Conservation (phyloP, 768 basidiomycete genomes). For the Calvatia gigantea region DNA sequence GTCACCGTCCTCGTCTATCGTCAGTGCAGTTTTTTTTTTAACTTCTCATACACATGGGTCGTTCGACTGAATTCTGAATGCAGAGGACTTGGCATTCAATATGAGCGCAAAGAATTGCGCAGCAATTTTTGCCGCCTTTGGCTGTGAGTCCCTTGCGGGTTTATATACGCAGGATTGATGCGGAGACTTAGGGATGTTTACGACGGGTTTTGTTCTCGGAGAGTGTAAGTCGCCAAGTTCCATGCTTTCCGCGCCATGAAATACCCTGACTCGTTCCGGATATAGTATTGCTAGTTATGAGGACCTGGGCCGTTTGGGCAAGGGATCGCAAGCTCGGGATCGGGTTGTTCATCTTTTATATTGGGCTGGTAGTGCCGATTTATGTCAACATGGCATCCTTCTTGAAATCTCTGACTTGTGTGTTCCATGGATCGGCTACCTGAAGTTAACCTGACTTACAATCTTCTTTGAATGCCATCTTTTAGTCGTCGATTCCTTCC, state of each 20-base stretch:
- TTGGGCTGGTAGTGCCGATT: neutral
- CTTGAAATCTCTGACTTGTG: neutral
- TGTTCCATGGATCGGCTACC: neutral
- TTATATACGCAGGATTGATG: neutral
- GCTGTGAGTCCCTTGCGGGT: neutral
- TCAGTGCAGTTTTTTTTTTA: neutral
- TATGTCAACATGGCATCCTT: slow-evolving; percentile 4
- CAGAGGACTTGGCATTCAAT: neutral
- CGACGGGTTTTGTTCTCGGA: neutral
- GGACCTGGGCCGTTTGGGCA: slow-evolving; percentile 12
- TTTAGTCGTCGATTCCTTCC: neutral
- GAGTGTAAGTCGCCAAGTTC: neutral
- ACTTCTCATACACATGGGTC: neutral
- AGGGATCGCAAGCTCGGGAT: neutral
- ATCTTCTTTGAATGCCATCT: neutral
- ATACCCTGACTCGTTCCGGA: too few species aligned
- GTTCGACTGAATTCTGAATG: neutral
- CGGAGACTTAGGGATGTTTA: neutral
- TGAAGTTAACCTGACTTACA: neutral
- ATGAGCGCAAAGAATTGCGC: neutral
- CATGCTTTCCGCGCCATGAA: too few species aligned
- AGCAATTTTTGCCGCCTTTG: neutral
- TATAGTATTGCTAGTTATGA: slow-evolving; percentile 3
- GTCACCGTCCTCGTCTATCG: neutral
- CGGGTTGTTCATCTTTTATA: neutral